Percentiles rank a stretch among this genome's conserved stretches.
phyloP scores from a whole-genome alignment of 306 rosid species.

The Dalbergia oliveri region DNA sequence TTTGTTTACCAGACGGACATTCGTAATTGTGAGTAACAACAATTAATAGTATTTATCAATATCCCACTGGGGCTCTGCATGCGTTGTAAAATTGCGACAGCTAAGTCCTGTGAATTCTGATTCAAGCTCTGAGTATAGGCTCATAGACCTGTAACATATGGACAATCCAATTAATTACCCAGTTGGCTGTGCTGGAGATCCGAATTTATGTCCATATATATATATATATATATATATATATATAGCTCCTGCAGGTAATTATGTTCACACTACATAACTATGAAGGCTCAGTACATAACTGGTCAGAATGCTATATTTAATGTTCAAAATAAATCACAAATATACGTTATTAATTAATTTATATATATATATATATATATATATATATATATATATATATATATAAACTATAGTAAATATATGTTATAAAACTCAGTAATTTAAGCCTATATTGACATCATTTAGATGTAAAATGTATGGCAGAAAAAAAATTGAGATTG shows the following conservation, averaged over 20 bases:
- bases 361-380: too few species aligned
- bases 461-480: too few species aligned
- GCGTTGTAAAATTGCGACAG: constrained; percentile 53
- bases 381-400: too few species aligned
- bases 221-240: too few species aligned
- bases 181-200: constrained; percentile 15
- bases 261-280: background rate
- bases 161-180: constrained; percentile 55
- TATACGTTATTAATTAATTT: too few species aligned
- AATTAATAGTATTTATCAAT: background rate
- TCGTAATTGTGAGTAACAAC: background rate
- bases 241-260: too few species aligned
- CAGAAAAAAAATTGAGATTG: too few species aligned
- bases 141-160: constrained; percentile 56
- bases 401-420: too few species aligned
- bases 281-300: background rate
- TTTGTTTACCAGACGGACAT: background rate
- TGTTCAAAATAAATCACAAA: too few species aligned
- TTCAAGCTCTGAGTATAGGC: constrained; percentile 32
- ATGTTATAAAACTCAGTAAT: too few species aligned
- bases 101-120: constrained; percentile 57
- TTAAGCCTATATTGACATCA: too few species aligned
- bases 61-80: constrained; percentile 38
- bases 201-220: background rate
- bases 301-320: too few species aligned